These are phyloP conservation scores for Myxozyma vanderwaltii DNA, from an alignment of 805 yeast genomes.

Conservation along the genomic window DNA sequence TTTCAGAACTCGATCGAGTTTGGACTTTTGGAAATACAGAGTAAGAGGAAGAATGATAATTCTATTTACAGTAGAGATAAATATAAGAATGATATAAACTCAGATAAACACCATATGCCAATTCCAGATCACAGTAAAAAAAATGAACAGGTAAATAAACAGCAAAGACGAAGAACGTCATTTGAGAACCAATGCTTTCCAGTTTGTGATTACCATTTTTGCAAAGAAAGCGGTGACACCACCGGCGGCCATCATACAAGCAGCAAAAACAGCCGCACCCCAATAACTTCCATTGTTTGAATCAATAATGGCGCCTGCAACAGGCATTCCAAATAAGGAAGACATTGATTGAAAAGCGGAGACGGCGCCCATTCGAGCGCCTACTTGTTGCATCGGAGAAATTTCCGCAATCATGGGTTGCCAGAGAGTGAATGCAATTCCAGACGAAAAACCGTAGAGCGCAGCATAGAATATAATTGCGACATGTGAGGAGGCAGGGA, in stretches of 20 bases:
- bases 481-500: slow-evolving; percentile 40
- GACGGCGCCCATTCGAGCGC: slow-evolving; percentile 60
- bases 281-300: slow-evolving; percentile 31
- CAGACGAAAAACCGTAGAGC: slow-evolving; percentile 41
- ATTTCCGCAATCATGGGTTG: slow-evolving; percentile 42
- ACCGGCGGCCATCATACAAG: slow-evolving; percentile 23
- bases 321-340: slow-evolving; percentile 39
- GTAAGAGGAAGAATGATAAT: background rate
- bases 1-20: slow-evolving; percentile 23
- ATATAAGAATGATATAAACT: background rate
- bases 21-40: slow-evolving; percentile 18
- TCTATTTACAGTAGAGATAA: no score
- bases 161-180: slow-evolving; percentile 7
- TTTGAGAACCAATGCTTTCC: background rate
- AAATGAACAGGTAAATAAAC: background rate
- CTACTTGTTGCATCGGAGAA: slow-evolving; percentile 37
- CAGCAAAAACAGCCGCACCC: slow-evolving; percentile 35
- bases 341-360: slow-evolving; percentile 59
- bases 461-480: slow-evolving; percentile 40
- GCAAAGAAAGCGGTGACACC: slow-evolving; percentile 11
- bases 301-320: slow-evolving; percentile 39
- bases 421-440: slow-evolving; percentile 41
- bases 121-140: background rate
- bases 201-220: slow-evolving; percentile 5
- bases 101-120: background rate